phyloP scores from a whole-genome alignment of 495 filamentous ascomycete species.

The Tuber microsphaerosporum region DNA sequence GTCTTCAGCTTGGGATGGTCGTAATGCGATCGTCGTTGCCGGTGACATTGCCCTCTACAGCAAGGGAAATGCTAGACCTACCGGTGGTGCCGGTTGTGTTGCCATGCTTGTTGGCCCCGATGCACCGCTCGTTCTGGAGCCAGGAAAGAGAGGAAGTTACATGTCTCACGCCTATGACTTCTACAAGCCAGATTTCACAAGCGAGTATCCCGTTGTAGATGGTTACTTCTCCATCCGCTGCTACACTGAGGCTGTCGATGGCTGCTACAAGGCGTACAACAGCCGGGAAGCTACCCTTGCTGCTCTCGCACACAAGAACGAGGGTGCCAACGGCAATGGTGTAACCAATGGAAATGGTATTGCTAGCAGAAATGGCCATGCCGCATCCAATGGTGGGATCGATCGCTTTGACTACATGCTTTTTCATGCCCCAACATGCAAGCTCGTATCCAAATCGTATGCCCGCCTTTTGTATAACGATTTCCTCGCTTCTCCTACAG shows the following conservation, averaged over 20 bases:
- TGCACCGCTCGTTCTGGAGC: constrained; percentile 83
- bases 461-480: constrained; percentile 95
- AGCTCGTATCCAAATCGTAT: constrained; percentile 91
- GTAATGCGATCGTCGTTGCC: constrained; percentile 85
- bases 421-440: constrained; percentile 97
- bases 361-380: constrained; percentile 45
- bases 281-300: constrained; percentile 66
- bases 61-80: constrained; percentile 90
- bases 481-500: constrained; percentile 69
- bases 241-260: constrained; percentile 92
- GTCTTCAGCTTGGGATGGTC: constrained; percentile 95
- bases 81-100: constrained; percentile 89
- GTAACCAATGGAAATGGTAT: constrained; percentile 50
- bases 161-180: constrained; percentile 91
- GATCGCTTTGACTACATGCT: constrained; percentile 94
- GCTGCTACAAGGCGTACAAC: constrained; percentile 91
- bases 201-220: constrained; percentile 95
- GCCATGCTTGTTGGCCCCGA: constrained; percentile 91
- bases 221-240: constrained; percentile 91
- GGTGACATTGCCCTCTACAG: constrained; percentile 98
- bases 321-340: constrained; percentile 52
- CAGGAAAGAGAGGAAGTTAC: constrained; percentile 85
- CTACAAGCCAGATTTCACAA: constrained; percentile 97
- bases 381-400: constrained; percentile 58
- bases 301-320: constrained; percentile 37